A percentile compares a stretch with the other conserved stretches of the same genome.
Evolutionary conservation across 352 stramenopile species (phyloP).

Genomic region (Globisporangium splendens): DNA sequence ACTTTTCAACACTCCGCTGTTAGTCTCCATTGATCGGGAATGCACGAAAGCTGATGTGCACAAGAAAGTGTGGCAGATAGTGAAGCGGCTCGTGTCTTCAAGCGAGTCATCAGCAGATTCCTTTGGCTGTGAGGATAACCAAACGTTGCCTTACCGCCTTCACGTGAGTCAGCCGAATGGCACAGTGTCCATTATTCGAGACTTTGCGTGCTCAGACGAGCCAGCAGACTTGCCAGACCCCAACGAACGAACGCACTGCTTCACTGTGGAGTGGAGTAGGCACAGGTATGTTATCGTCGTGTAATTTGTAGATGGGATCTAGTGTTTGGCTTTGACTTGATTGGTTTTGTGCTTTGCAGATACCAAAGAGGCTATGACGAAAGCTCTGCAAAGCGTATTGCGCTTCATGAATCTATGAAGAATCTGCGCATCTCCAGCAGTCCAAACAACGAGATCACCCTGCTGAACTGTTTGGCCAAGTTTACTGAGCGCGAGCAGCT

Average conservation of each 20-base stretch:
- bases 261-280: slow-evolving; percentile 78
- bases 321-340: neutral
- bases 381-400: slow-evolving; percentile 64
- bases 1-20: slow-evolving; percentile 70
- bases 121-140: slow-evolving; percentile 33
- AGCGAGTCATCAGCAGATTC: slow-evolving; percentile 14
- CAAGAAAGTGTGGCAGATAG: slow-evolving; percentile 73
- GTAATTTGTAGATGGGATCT: neutral
- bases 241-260: slow-evolving; percentile 43
- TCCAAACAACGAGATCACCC: slow-evolving; percentile 36
- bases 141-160: slow-evolving; percentile 58
- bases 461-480: slow-evolving; percentile 93
- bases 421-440: slow-evolving; percentile 61
- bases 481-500: slow-evolving; percentile 98
- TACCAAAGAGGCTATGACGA: slow-evolving; percentile 71
- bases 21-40: slow-evolving; percentile 63
- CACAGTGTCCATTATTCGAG: slow-evolving; percentile 39
- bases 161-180: slow-evolving; percentile 57
- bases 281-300: slow-evolving; percentile 39
- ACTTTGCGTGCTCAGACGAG: slow-evolving; percentile 45
- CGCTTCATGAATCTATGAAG: slow-evolving; percentile 78
- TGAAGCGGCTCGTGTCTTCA: slow-evolving; percentile 64
- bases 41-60: slow-evolving; percentile 74
- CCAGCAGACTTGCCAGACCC: slow-evolving; percentile 38
- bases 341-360: slow-evolving; percentile 17